These are phyloP conservation scores for Akanthomyces uredinophilus DNA, from an alignment of 2,329 filamentous ascomycete genomes.

Conservation along the genomic window DNA sequence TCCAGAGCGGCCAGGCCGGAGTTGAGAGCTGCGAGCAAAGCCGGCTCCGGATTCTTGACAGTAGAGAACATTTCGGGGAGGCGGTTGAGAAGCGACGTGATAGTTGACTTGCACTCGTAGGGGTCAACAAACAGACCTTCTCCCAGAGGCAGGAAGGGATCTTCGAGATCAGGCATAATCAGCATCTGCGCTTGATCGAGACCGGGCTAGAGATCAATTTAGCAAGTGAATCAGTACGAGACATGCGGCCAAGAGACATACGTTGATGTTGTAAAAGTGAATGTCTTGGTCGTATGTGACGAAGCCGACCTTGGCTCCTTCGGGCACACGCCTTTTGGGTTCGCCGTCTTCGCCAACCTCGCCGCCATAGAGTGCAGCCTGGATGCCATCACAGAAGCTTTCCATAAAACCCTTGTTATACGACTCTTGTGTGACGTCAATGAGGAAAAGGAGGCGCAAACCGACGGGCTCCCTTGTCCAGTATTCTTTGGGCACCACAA, in stretches of 20 bases:
- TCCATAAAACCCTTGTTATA: constrained; percentile 87
- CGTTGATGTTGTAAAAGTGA: constrained; percentile 94
- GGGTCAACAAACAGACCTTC: constrained; percentile 94
- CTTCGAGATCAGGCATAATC: constrained; percentile 96
- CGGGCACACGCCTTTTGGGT: constrained; percentile 57
- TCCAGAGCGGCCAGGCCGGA: constrained; percentile 79
- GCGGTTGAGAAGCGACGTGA: constrained; percentile 77
- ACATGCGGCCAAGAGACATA: constrained; percentile 38
- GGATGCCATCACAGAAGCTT: constrained; percentile 83
- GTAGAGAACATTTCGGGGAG: constrained; percentile 82
- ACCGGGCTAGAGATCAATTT: constrained; percentile 46
- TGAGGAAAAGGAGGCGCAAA: constrained; percentile 80
- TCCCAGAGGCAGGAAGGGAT: constrained; percentile 88
- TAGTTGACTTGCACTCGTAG: constrained; percentile 79
- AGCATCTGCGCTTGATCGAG: constrained; percentile 93
- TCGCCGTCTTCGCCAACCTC: constrained; percentile 51
- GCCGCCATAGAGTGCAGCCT: constrained; percentile 75
- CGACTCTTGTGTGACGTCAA: constrained; percentile 89
- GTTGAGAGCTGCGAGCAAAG: constrained; percentile 76
- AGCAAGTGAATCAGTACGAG: neutral
- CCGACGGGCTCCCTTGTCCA: constrained; percentile 93
- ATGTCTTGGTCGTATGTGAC: constrained; percentile 95
- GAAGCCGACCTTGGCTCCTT: constrained; percentile 84
- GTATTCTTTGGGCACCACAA: constrained; percentile 95
- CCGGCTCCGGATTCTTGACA: constrained; percentile 86